Base-by-base conservation (phyloP, 2,329 filamentous ascomycete genomes). In the Cytospora piceae region DNA sequence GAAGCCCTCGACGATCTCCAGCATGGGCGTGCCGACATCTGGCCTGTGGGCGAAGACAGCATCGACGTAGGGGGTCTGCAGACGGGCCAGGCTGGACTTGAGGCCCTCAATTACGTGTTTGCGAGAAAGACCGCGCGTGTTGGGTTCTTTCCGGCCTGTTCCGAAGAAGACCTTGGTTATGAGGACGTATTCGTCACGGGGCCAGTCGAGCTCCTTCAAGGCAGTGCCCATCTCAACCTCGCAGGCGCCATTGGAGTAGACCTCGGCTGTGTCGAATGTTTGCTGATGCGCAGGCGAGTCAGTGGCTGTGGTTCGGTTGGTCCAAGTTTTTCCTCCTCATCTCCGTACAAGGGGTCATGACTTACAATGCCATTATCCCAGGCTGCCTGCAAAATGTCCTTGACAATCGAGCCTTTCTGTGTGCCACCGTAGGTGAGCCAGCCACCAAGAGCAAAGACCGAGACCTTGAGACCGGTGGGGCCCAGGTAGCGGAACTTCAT, bases 401-500 rank as follows among this genome's bases (percentile, higher is more conserved):
- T 78, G 57, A 78, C 76, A 39, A 77, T 72, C 27, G 73, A 71
- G 58, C 76, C 76, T 68, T 77, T 77, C 66, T 77, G 74, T 1
- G 74, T 76, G 22, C 71, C 71, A 62, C 90, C 90, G 70, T 91
- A 92, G 0, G 90, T 93, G 61, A 93, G 81, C 88, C 88, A 89
- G 70, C 87, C 86, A 66, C 87, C 90, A 3, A 93, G 81, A 2
- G 88, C 89, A 68, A 93, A 89, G 55, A 87, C 84, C 32, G 90
- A 93, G 39, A 93, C 89, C 75, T 92, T 87, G 22, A 93, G 83
- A 62, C 90, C 90, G 20, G 88, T 90, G 49, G 84, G 85, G 72
- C 90, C 90, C 9, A 92, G 82, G 77, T 87, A 87, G 70, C 90
- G 87, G 77, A 92, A 92, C 72, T 89, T 82, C 90, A 91, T 92